These are phyloP conservation scores for Prunus mongolica DNA, from an alignment of 306 rosid species.

Conservation along the genomic window DNA sequence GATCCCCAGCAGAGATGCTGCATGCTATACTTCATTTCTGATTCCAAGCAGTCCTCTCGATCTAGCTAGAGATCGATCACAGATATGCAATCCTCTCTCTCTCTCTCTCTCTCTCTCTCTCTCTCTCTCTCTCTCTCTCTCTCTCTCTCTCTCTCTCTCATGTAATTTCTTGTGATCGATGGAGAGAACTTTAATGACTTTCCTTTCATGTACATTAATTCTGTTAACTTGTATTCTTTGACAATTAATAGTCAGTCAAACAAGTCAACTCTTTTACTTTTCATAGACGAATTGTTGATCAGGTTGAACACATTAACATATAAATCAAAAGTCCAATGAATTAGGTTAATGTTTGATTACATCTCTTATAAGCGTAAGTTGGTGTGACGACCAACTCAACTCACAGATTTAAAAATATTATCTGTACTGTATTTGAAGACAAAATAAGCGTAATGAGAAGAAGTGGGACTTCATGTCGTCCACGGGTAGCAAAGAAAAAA, in stretches of 20 bases:
- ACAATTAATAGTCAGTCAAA: neutral
- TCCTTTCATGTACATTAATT: neutral
- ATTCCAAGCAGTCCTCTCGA: slow-evolving; percentile 2
- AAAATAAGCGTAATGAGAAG: too few relatives aligned
- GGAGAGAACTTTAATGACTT: too few relatives aligned
- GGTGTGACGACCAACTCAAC: too few relatives aligned
- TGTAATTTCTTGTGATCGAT: neutral
- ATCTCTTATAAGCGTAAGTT: too few relatives aligned
- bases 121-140: neutral
- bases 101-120: neutral
- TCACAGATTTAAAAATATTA: too few relatives aligned
- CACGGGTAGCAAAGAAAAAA: too few relatives aligned
- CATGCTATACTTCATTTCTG: neutral
- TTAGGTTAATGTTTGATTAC: too few relatives aligned
- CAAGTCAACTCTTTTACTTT: neutral
- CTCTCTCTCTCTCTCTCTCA: slow-evolving; percentile 3
- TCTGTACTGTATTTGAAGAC: neutral
- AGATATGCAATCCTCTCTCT: slow-evolving; percentile 2
- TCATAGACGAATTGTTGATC: too few relatives aligned
- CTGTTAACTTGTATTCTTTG: neutral
- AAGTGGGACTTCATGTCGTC: too few relatives aligned
- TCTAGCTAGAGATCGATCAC: neutral
- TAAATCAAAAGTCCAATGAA: too few relatives aligned
- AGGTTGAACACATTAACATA: too few relatives aligned
- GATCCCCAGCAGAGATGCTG: neutral